Evolutionary conservation across 1,284 basidiomycete species (phyloP), one percentile per base, ranked within the genome.

Genomic region (Dichomitus squalens): DNA sequence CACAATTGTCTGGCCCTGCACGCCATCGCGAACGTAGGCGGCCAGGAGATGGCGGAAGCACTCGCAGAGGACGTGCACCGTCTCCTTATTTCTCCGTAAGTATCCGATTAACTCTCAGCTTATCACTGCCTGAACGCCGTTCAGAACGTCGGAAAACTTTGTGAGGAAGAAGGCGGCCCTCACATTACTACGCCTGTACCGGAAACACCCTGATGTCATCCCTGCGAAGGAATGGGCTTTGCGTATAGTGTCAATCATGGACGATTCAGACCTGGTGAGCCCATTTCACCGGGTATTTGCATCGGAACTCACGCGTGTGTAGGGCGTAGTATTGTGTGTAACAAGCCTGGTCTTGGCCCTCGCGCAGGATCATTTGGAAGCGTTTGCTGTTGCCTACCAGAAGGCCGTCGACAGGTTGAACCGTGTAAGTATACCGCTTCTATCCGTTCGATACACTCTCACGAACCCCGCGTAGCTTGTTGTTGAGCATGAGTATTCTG

Each of bases 151-250:
- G 0, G 86, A 90, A 61, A 91, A 81, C 53, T 98, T 98, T 69
- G 97, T 99, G 53, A 96, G 96, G 80, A 99, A 99, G 78, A 99
- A 99, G 75, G 96, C 97, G 1, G 97, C 97, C 0, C 77, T 99
- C 59, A 98, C 97, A 0, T 75, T 99, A 16, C 81, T 99, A 20
- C 84, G 96, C 53, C 75, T 99, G 41, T 98, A 98, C 71, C 88
- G 97, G 54, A 98, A 99, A 74, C 94, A 98, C 70, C 95, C 96
- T 7, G 90, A 93, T 59, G 93, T 97, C 50, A 89, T 99, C 60
- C 93, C 94, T 23, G 90, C 93, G 0, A 86, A 85, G 29, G 97
- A 99, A 69, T 99, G 97, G 97, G 96, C 95, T 0, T 77, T 96
- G 59, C 88, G 96, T 48, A 93, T 99, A 64, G 88, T 98, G 12